Evolutionary conservation across 2,329 filamentous ascomycete species (phyloP).

Genomic region (Zymoseptoria passerinii): DNA sequence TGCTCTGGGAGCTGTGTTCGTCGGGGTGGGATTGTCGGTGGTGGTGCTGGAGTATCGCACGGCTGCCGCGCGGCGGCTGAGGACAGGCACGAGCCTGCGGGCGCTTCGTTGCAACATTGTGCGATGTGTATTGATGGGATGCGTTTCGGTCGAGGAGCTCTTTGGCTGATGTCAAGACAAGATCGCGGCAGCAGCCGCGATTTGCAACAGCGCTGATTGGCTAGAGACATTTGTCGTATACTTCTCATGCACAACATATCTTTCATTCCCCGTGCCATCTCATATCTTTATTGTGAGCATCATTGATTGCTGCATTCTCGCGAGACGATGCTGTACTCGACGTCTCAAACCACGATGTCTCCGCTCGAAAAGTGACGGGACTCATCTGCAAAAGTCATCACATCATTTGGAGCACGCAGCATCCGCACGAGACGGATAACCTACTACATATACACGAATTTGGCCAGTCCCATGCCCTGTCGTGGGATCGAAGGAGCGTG

Average conservation of each 20-base stretch:
- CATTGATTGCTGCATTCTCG: too few species aligned
- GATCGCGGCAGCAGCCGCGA: background rate
- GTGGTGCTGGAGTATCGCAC: conserved; percentile 15
- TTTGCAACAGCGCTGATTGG: background rate
- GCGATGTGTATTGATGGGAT: background rate
- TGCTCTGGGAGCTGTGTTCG: conserved; percentile 50
- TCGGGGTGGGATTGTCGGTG: conserved; percentile 47
- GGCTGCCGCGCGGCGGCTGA: conserved; percentile 12
- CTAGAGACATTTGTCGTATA: background rate
- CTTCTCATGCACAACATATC: background rate
- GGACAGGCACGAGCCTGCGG: conserved; percentile 19
- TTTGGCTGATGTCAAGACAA: background rate
- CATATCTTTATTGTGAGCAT: too few species aligned
- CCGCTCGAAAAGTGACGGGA: too few species aligned
- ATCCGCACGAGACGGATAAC: too few species aligned
- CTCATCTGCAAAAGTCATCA: too few species aligned
- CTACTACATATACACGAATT: too few species aligned
- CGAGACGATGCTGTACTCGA: too few species aligned
- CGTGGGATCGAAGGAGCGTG: too few species aligned
- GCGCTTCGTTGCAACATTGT: conserved; percentile 22
- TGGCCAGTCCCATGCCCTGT: too few species aligned
- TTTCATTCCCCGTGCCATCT: background rate
- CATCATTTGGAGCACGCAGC: too few species aligned
- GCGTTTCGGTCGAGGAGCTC: background rate
- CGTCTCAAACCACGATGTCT: too few species aligned